Evolutionary conservation across 352 stramenopile species (phyloP), one percentile per base, ranked within the genome.

Genomic region (Phytophthora quininea): DNA sequence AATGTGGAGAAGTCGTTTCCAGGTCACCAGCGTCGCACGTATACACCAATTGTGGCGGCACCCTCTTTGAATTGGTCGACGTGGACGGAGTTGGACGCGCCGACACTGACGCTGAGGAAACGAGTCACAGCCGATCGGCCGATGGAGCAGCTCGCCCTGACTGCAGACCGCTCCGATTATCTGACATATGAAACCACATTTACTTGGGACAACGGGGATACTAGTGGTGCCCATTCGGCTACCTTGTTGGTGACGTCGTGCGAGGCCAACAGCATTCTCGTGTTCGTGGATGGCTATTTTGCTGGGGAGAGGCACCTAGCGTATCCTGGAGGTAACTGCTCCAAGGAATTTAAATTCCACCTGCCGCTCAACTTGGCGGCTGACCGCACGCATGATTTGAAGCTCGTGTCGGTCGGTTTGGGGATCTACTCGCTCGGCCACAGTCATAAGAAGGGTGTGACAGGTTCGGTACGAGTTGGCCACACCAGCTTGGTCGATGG

Each of bases 151-250:
- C 67, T 92, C 30, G 68, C 51, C 11, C 62, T 92, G 51, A 92
- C 84, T 4, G 58, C 46, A 7, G 84, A 92, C 31, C 62, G 67
- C 63, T 79, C 84, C 2, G 84, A 92, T 54, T 90, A 89, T 61
- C 53, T 92, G 56, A 84, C 71, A 12, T 92, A 92, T 59, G 74
- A 88, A 68, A 90, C 76, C 6, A 78, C 29, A 4, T 80, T 91
- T 49, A 54, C 40, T 32, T 10, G 67, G 29, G 47, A 59, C 9
- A 54, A 54, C 0, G 14, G 73, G 32, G 62, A 62, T 24, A 6
- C 52, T 15, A 27, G 12, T 15, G 37, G 5, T 29, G 24, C 15
- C 15, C 4, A 60, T 6, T 48, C 55, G 1, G 52, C 64, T 19
- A 62, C 62, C 6, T 37, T 91, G 19, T 74, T 67, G n/a, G 74